These are phyloP conservation scores for Phanerochaete carnosa DNA, from an alignment of 768 basidiomycete genomes.

Conservation along the genomic window DNA sequence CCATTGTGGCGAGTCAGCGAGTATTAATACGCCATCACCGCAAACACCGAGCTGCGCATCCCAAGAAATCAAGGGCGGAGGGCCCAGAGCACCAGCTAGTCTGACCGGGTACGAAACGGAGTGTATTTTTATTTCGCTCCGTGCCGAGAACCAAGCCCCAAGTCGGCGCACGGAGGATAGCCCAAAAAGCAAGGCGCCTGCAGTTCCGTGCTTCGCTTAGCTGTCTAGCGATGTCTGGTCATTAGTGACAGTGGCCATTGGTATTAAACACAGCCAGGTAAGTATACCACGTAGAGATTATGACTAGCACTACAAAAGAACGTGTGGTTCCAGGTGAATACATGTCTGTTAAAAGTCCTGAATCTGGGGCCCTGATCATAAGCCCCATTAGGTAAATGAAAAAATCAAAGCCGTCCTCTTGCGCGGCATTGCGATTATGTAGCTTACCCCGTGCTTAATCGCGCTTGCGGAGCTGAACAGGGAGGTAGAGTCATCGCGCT, in stretches of 20 bases:
- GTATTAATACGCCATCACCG: not conserved
- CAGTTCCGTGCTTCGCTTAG: no score
- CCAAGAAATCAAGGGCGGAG: not conserved
- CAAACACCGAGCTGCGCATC: not conserved
- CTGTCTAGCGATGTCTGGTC: no score
- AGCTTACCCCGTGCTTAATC: not conserved
- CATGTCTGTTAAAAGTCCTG: not conserved
- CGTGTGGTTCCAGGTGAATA: not conserved
- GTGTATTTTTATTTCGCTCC: no score
- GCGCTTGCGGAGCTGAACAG: slow-evolving; percentile 4
- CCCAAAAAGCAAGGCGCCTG: no score
- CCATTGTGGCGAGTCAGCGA: not conserved
- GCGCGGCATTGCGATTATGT: not conserved
- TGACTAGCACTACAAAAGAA: not conserved
- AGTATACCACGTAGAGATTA: not conserved
- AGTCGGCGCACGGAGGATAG: no score
- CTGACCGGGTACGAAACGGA: no score
- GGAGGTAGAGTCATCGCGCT: not conserved
- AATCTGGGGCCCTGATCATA: not conserved
- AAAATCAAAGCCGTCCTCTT: not conserved
- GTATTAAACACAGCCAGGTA: not conserved
- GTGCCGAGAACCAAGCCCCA: no score
- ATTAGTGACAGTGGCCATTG: no score
- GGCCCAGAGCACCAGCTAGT: not conserved
- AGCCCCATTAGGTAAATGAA: no score